These are phyloP conservation scores for Aspergillus felis DNA, from an alignment of 2,329 filamentous ascomycete genomes.

Conservation along the genomic window DNA sequence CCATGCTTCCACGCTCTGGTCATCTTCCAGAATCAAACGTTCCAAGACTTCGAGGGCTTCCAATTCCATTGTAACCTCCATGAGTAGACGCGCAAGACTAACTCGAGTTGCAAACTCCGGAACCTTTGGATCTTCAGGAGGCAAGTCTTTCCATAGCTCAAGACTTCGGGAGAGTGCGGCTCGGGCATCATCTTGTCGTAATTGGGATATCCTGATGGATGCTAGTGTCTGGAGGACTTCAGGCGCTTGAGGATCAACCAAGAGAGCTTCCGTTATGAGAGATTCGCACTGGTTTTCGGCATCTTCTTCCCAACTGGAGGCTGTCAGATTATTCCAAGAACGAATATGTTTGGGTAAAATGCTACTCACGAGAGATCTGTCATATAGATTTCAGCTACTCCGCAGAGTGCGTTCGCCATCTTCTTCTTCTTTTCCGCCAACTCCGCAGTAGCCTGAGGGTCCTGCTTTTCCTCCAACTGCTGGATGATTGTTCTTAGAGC, in stretches of 20 bases:
- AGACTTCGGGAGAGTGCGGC: conserved; percentile 76
- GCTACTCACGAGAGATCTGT: conserved; percentile 76
- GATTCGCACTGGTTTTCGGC: conserved; percentile 84
- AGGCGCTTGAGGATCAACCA: conserved; percentile 74
- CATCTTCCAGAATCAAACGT: conserved; percentile 79
- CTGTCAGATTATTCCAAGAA: conserved; percentile 9
- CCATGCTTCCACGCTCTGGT: conserved; percentile 92
- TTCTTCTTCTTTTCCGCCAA: conserved; percentile 72
- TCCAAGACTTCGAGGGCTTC: conserved; percentile 83
- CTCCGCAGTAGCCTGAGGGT: conserved; percentile 35
- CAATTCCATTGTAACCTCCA: conserved; percentile 83
- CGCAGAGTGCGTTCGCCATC: conserved; percentile 86
- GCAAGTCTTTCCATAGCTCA: conserved; percentile 75
- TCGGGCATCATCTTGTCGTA: conserved; percentile 71
- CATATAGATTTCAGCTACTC: conserved; percentile 97
- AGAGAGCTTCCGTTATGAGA: conserved; percentile 83
- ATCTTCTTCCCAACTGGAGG: conserved; percentile 68
- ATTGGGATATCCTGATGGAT: conserved; percentile 87
- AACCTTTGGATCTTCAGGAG: conserved; percentile 65
- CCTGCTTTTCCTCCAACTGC: conserved; percentile 51
- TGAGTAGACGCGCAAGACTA: conserved; percentile 75
- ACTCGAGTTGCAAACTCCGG: conserved; percentile 86
- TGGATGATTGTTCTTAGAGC: conserved; percentile 70
- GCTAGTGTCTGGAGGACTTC: conserved; percentile 96
- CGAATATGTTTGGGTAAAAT: background rate